Conservation (phyloP, 1,139 yeast species). For the Hyphopichia fennica region DNA sequence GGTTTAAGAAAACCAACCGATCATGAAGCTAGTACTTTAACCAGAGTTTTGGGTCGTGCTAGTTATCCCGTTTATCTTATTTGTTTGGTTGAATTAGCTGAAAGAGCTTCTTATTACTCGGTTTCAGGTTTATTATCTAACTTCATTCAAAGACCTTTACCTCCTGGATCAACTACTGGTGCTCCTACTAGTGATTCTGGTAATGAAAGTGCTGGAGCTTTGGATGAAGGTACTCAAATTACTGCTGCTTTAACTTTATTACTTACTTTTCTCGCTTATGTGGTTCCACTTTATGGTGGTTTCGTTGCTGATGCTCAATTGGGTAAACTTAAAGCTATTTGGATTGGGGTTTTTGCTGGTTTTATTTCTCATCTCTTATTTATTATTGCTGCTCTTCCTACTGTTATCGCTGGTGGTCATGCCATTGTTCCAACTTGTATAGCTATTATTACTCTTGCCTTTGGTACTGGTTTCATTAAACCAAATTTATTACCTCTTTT, state of each 20-base stretch:
- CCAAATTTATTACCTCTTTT: conserved; percentile 53
- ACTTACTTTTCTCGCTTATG: conserved; percentile 41
- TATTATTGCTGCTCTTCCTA: conserved; percentile 42
- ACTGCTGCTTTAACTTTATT: conserved; percentile 42
- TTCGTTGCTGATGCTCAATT: conserved; percentile 41
- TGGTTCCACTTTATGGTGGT: conserved; percentile 46
- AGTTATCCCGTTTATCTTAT: conserved; percentile 29
- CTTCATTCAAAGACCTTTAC: conserved; percentile 49
- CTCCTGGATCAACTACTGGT: conserved; percentile 49
- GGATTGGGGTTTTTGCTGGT: conserved; percentile 41
- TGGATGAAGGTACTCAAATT: conserved; percentile 36
- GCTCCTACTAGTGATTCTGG: conserved; percentile 29
- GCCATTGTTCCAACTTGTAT: conserved; percentile 36
- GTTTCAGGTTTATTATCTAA: conserved; percentile 42
- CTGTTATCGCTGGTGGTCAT: conserved; percentile 31
- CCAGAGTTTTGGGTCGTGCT: conserved; percentile 35
- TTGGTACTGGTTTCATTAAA: conserved; percentile 48
- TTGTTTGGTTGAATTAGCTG: conserved; percentile 47
- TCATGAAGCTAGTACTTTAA: conserved; percentile 46
- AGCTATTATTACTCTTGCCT: conserved; percentile 39
- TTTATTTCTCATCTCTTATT: conserved; percentile 39
- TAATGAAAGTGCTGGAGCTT: conserved; percentile 39
- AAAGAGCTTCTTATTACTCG: conserved; percentile 48
- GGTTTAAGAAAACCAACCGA: conserved; percentile 37
- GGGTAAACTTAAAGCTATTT: conserved; percentile 44